A percentile compares a stretch with the other conserved stretches of the same genome.
Evolutionary conservation across 1,284 basidiomycete species (phyloP).

Genomic region (Ceratobasidium papillatum): DNA sequence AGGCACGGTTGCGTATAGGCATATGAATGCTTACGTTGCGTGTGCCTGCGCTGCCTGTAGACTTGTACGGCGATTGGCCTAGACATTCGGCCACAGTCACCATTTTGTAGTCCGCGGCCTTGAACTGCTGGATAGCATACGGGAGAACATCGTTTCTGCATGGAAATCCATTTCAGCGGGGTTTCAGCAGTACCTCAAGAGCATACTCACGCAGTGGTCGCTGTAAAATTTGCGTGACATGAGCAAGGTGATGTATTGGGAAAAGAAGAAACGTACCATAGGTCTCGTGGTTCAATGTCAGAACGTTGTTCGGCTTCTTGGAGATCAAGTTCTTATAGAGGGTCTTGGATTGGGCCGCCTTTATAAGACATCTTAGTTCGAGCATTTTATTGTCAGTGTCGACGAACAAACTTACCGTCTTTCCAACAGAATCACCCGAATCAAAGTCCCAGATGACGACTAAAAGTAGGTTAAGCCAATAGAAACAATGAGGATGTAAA

Average conservation of each 20-base stretch:
- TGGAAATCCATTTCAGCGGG: neutral
- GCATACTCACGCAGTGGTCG: slow-evolving; percentile 5
- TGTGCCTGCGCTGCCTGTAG: slow-evolving; percentile 10
- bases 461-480: neutral
- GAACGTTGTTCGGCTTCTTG: slow-evolving; percentile 37
- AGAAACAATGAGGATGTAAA: neutral
- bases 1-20: too few relatives aligned
- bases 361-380: neutral
- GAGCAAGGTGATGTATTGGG: neutral
- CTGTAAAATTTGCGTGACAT: neutral
- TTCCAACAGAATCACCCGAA: slow-evolving; percentile 40
- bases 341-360: slow-evolving; percentile 9
- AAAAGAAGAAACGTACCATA: neutral
- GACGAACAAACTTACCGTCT: neutral
- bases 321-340: neutral
- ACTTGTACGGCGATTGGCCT: slow-evolving; percentile 40
- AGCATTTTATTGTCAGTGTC: neutral
- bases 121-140: slow-evolving; percentile 35
- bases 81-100: slow-evolving; percentile 45
- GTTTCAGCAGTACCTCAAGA: neutral
- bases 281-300: slow-evolving; percentile 43
- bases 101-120: slow-evolving; percentile 41
- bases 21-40: slow-evolving; percentile 36
- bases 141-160: slow-evolving; percentile 38
- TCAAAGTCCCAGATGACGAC: slow-evolving; percentile 45